Evolutionary conservation across 1,284 basidiomycete species (phyloP).

Genomic region (Cystobasidium slooffiae): DNA sequence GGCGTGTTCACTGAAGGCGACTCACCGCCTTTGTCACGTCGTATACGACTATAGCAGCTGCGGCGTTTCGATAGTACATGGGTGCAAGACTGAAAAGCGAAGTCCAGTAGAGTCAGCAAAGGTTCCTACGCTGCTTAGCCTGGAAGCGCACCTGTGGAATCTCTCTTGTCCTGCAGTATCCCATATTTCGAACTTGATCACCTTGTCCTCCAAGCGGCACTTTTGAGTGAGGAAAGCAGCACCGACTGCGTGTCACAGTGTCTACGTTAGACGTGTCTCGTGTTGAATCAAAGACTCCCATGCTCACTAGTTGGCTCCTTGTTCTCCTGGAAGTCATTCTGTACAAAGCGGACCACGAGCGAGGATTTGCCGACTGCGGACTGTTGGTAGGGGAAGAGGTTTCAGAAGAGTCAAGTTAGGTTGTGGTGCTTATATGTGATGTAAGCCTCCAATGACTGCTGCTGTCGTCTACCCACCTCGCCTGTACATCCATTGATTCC

Average conservation of each 20-base stretch:
- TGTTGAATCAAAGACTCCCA: background rate
- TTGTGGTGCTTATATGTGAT: too few relatives aligned
- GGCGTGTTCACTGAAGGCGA: constrained; percentile 1
- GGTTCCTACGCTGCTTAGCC: constrained; percentile 15
- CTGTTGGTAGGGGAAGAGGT: constrained; percentile 61
- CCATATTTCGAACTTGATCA: constrained; percentile 95
- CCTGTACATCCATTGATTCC: constrained; percentile 4
- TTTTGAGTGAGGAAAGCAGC: constrained; percentile 69
- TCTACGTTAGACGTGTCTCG: background rate
- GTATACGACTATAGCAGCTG: constrained; percentile 97
- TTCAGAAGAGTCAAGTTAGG: background rate
- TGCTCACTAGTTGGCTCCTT: constrained; percentile 97
- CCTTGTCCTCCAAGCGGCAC: constrained; percentile 86
- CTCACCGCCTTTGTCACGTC: constrained; percentile 81
- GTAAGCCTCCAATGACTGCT: too few relatives aligned
- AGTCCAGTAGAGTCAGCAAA: constrained; percentile 29
- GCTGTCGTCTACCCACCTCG: constrained; percentile 23
- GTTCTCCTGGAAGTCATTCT: constrained; percentile 93
- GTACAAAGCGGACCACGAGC: constrained; percentile 93
- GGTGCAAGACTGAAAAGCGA: constrained; percentile 59
- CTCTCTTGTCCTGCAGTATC: constrained; percentile 94
- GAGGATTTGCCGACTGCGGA: constrained; percentile 99
- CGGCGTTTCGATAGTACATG: constrained; percentile 98
- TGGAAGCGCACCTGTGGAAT: constrained; percentile 79
- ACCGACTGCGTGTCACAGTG: constrained; percentile 42